Conservation (phyloP, 257 asterid genomes). For the Gardenia jasminoides region DNA sequence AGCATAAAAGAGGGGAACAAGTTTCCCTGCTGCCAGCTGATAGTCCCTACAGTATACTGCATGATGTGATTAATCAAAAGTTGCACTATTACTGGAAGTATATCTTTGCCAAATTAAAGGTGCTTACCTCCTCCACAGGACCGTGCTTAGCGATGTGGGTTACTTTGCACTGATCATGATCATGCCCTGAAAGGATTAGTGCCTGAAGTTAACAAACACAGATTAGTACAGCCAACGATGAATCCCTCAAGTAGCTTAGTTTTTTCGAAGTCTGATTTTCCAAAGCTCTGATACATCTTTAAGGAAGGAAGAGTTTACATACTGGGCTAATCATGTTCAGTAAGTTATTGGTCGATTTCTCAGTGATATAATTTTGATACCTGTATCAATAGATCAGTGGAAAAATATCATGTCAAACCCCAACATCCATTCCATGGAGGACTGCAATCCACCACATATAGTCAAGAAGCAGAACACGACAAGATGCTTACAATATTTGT, state of each 20-base stretch:
- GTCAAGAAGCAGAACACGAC: slow-evolving; percentile 13
- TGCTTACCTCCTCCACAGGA: slow-evolving; percentile 64
- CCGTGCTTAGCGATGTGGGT: slow-evolving; percentile 56
- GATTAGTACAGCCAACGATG: slow-evolving; percentile 19
- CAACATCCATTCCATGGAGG: not conserved
- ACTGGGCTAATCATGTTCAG: slow-evolving; percentile 78
- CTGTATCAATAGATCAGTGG: slow-evolving; percentile 39
- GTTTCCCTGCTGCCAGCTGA: slow-evolving; percentile 99
- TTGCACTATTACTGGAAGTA: slow-evolving; percentile 10
- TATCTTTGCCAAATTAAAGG: not conserved
- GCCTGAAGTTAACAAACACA: slow-evolving; percentile 43
- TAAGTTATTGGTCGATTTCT: slow-evolving; percentile 46
- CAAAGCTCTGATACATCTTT: slow-evolving; percentile 18
- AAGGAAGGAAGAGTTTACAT: slow-evolving; percentile 36
- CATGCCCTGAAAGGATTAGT: slow-evolving; percentile 87
- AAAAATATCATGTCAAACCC: slow-evolving; percentile 12
- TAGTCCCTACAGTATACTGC: slow-evolving; percentile 96
- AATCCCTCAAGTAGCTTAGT: not conserved
- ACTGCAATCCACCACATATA: slow-evolving; percentile 6
- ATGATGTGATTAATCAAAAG: slow-evolving; percentile 34
- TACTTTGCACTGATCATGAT: slow-evolving; percentile 93
- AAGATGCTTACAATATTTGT: slow-evolving; percentile 60
- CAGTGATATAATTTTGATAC: slow-evolving; percentile 83
- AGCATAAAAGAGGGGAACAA: slow-evolving; percentile 92
- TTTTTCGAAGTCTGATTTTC: not conserved